These are phyloP conservation scores for Paspalum notatum DNA, from an alignment of 176 grass and related monocot species.

Conservation along the genomic window DNA sequence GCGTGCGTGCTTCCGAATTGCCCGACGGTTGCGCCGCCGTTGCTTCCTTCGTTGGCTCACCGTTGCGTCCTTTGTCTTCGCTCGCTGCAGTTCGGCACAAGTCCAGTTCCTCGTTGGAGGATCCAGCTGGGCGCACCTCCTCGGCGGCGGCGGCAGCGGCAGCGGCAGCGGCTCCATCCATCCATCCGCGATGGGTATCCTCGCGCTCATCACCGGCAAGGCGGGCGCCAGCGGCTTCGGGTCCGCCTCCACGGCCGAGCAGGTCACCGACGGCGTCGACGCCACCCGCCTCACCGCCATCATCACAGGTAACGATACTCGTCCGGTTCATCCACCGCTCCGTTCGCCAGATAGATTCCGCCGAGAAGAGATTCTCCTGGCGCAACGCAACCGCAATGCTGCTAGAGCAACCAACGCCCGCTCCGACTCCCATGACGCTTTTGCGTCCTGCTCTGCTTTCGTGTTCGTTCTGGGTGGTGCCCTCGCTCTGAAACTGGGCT, in stretches of 20 bases:
- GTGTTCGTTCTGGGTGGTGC: too few relatives aligned
- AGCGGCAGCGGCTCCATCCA: too few relatives aligned
- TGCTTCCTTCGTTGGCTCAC: conserved; percentile 9
- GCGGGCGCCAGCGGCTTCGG: conserved; percentile 84
- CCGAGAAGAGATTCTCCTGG: not conserved
- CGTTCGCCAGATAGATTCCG: not conserved
- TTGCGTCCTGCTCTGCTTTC: too few relatives aligned
- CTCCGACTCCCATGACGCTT: too few relatives aligned
- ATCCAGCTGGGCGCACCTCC: too few relatives aligned
- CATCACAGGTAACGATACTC: conserved; percentile 70
- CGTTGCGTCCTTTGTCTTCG: not conserved
- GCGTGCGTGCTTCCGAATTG: not conserved
- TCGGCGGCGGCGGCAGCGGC: too few relatives aligned
- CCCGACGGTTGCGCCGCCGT: too few relatives aligned
- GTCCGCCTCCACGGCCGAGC: conserved; percentile 78
- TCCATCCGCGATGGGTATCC: conserved; percentile 53
- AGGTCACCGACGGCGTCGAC: conserved; percentile 73
- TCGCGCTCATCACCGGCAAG: conserved; percentile 71
- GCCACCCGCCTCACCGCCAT: conserved; percentile 73
- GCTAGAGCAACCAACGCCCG: not conserved
- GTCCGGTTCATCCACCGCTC: not conserved
- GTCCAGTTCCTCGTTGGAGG: not conserved
- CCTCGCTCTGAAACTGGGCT: not conserved
- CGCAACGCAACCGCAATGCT: not conserved
- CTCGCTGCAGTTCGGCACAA: not conserved